These are phyloP conservation scores for Eremothecium cymbalariae DNA, from an alignment of 1,139 yeast genomes.

Conservation along the genomic window DNA sequence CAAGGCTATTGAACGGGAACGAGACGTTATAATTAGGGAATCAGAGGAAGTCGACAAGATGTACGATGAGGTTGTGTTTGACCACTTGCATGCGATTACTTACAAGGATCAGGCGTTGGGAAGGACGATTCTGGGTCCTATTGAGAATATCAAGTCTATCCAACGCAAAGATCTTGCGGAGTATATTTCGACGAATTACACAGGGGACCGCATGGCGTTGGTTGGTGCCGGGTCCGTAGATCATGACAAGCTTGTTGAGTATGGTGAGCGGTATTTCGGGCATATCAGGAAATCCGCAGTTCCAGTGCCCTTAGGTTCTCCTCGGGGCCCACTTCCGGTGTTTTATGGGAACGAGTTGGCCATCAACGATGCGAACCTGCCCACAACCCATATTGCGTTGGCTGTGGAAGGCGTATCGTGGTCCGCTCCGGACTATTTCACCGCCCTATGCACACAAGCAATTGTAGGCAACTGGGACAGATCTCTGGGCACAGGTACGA, in stretches of 20 bases:
- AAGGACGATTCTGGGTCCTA: conserved; percentile 94
- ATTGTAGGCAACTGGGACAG: conserved; percentile 98
- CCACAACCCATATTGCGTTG: conserved; percentile 84
- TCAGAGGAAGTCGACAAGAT: conserved; percentile 96
- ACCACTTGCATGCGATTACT: conserved; percentile 89
- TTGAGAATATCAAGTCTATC: conserved; percentile 76
- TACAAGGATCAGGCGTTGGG: conserved; percentile 90
- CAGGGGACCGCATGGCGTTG: conserved; percentile 95
- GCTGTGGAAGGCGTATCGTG: conserved; percentile 98
- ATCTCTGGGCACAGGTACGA: conserved; percentile 67
- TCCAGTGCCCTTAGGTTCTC: conserved; percentile 63
- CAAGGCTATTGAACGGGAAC: conserved; percentile 84
- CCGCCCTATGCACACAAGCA: conserved; percentile 93
- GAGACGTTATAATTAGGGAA: conserved; percentile 93
- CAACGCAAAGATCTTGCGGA: conserved; percentile 65
- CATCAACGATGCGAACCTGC: conserved; percentile 72
- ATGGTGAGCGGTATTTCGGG: conserved; percentile 72
- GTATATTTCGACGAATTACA: conserved; percentile 79
- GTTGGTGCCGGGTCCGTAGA: conserved; percentile 93
- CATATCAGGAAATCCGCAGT: conserved; percentile 52
- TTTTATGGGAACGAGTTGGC: conserved; percentile 84
- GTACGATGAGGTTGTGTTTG: conserved; percentile 97
- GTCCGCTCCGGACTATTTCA: conserved; percentile 93
- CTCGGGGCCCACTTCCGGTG: conserved; percentile 66
- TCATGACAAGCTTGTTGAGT: conserved; percentile 70